phyloP scores from a whole-genome alignment of 768 basidiomycete species.

The Leccinum boreale region DNA sequence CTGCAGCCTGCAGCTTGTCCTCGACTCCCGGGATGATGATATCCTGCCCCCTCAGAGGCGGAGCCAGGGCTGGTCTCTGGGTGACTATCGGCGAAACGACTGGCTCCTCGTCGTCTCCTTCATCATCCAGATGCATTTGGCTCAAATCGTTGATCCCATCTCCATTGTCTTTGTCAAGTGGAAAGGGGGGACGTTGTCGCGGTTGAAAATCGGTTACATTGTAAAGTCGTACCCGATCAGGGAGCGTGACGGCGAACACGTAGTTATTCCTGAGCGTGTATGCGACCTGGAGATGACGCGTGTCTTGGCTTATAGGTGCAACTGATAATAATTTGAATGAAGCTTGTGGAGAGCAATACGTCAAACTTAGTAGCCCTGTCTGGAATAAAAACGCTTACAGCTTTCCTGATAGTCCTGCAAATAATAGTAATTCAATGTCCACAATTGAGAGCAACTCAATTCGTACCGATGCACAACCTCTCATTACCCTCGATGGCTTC shows the following conservation, averaged over 20 bases:
- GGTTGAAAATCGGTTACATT: constrained; percentile 47
- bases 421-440: constrained; percentile 1
- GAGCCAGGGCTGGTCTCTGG: constrained; percentile 13
- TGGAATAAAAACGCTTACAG: constrained; percentile 41
- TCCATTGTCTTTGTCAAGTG: constrained; percentile 29
- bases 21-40: constrained; percentile 14
- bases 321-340: constrained; percentile 64
- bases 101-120: constrained; percentile 22
- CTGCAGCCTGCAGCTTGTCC: constrained; percentile 37
- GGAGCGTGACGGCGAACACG: constrained; percentile 46
- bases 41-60: constrained; percentile 20
- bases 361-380: constrained; percentile 1
- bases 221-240: constrained; percentile 40
- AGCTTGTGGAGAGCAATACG: constrained; percentile 35
- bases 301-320: constrained; percentile 40
- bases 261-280: constrained; percentile 49
- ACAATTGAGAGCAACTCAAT: not conserved
- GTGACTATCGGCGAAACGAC: constrained; percentile 1
- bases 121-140: constrained; percentile 28
- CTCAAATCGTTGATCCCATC: constrained; percentile 20
- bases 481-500: constrained; percentile 37
- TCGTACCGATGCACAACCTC: constrained; percentile 61
- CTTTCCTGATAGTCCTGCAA: constrained; percentile 74
- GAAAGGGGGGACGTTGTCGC: constrained; percentile 41
- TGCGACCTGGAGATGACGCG: constrained; percentile 39